Evolutionary conservation across 2,329 filamentous ascomycete species (phyloP).

Genomic region (Colletotrichum scovillei): DNA sequence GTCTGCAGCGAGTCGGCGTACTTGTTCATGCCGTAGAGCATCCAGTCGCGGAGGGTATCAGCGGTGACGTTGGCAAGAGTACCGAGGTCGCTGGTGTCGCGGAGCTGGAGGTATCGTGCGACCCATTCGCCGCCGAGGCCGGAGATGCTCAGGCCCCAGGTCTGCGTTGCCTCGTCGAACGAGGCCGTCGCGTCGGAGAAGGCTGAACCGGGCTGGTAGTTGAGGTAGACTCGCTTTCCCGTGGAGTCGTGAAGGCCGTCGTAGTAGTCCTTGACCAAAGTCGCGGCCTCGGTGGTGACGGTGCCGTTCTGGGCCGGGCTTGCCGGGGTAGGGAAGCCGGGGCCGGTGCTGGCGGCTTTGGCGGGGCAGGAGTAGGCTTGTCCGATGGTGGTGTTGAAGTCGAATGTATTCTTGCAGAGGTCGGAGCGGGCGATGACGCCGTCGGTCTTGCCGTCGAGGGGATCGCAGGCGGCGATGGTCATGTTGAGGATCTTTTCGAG

Average conservation of each 20-base stretch:
- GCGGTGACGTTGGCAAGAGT: constrained; percentile 59
- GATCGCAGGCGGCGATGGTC: constrained; percentile 66
- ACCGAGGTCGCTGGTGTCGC: constrained; percentile 48
- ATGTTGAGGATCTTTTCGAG: constrained; percentile 60
- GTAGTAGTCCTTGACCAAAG: constrained; percentile 36
- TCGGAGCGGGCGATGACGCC: constrained; percentile 44
- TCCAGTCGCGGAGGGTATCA: constrained; percentile 64
- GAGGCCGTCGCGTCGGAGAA: constrained; percentile 48
- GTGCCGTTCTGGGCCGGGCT: constrained; percentile 39
- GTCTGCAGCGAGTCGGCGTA: constrained; percentile 40
- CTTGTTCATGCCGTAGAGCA: constrained; percentile 57
- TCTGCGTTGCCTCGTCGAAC: constrained; percentile 44
- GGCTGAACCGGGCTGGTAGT: constrained; percentile 44
- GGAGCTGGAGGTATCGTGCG: constrained; percentile 49
- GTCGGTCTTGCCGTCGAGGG: constrained; percentile 64
- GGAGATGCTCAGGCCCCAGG: constrained; percentile 32
- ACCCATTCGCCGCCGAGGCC: constrained; percentile 43
- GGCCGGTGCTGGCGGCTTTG: constrained; percentile 49
- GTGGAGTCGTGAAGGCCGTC: constrained; percentile 49
- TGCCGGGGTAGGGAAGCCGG: constrained; percentile 42
- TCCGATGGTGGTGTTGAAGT: constrained; percentile 22
- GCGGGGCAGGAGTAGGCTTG: constrained; percentile 42
- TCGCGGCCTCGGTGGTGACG: constrained; percentile 10
- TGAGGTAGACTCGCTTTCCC: constrained; percentile 49
- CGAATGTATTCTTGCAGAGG: constrained; percentile 32